Percentiles rank a stretch among this genome's conserved stretches.
These are phyloP conservation scores for Russula griseocarnosa DNA, from an alignment of 768 basidiomycete species.

Conservation along the genomic window DNA sequence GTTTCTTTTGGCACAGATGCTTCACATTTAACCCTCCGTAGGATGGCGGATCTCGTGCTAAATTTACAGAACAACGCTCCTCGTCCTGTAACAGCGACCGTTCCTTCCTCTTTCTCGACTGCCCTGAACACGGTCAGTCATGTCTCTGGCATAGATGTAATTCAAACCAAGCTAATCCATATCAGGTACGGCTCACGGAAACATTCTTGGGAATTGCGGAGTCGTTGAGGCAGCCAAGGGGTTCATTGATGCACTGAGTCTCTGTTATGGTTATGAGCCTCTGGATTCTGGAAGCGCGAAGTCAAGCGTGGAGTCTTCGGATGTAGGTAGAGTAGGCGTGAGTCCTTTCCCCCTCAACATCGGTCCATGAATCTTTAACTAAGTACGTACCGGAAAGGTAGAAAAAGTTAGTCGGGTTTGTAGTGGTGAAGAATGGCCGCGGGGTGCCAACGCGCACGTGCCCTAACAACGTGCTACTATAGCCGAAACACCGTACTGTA, in stretches of 20 bases:
- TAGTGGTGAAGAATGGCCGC: no score
- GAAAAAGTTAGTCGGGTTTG: no score
- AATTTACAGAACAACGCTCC: constrained; percentile 46
- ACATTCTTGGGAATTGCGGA: constrained; percentile 58
- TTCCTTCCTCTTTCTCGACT: constrained; percentile 40
- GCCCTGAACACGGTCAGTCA: constrained; percentile 33
- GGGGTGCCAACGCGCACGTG: no score
- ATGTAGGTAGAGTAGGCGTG: no score
- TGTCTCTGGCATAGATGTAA: background rate
- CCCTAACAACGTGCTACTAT: no score
- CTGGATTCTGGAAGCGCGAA: no score
- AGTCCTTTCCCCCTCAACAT: no score
- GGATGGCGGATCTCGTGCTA: constrained; percentile 53
- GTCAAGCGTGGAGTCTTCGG: no score
- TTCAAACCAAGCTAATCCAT: background rate
- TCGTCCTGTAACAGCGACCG: constrained; percentile 30
- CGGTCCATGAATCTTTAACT: no score
- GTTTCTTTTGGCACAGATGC: constrained; percentile 50
- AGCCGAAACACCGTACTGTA: no score
- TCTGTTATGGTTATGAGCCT: no score
- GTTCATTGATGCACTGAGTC: constrained; percentile 38
- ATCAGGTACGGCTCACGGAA: constrained; percentile 50
- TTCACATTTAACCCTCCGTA: constrained; percentile 35
- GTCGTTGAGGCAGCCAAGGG: constrained; percentile 53
- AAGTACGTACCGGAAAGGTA: no score